phyloP scores from a whole-genome alignment of 106 monocot species.

The Agapanthus africanus region DNA sequence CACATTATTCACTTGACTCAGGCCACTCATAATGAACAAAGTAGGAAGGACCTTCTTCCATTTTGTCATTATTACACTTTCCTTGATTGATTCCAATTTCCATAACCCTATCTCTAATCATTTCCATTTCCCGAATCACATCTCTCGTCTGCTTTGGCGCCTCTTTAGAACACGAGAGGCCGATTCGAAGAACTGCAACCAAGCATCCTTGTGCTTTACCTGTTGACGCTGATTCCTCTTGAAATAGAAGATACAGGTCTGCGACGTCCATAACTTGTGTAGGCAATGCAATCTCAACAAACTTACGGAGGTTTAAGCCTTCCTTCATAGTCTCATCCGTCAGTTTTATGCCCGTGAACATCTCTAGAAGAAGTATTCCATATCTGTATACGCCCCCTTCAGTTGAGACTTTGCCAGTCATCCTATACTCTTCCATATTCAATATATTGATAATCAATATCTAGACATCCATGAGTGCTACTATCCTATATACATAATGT shows the following conservation, averaged over 20 bases:
- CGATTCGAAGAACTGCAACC: slow-evolving; percentile 16
- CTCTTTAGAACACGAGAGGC: slow-evolving; percentile 15
- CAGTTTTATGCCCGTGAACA: slow-evolving; percentile 39
- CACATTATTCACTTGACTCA: neutral
- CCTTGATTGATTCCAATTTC: neutral
- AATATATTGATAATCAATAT: no score
- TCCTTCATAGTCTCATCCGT: slow-evolving; percentile 24
- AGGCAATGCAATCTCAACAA: slow-evolving; percentile 27
- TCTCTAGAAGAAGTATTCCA: slow-evolving; percentile 39
- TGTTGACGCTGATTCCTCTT: neutral
- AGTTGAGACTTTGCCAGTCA: slow-evolving; percentile 10
- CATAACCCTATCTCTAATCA: neutral
- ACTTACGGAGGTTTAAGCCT: slow-evolving; percentile 18
- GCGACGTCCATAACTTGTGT: slow-evolving; percentile 8
- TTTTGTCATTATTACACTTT: neutral
- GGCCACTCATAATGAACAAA: neutral
- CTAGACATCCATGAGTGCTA: no score
- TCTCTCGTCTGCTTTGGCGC: slow-evolving; percentile 11
- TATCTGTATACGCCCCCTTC: slow-evolving; percentile 41
- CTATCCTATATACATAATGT: no score
- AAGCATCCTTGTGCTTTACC: slow-evolving; percentile 1
- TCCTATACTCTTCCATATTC: slow-evolving; percentile 32
- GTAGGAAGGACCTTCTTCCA: neutral
- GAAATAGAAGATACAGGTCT: neutral
- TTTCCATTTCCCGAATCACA: slow-evolving; percentile 7